Base-by-base conservation (phyloP, 441 rosid genomes). In the Lagerstroemia fauriei region DNA sequence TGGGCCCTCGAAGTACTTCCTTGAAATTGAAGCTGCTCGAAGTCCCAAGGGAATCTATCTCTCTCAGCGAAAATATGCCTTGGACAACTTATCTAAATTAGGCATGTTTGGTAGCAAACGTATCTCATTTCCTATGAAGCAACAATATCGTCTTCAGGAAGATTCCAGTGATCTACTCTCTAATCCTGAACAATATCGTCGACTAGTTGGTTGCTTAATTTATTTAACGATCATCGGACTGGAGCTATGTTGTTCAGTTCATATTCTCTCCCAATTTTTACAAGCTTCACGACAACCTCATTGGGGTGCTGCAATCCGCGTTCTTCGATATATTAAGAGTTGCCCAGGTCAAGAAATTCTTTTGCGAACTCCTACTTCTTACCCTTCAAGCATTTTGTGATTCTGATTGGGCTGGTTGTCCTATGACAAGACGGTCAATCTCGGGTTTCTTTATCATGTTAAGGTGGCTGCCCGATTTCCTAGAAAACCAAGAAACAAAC, bases 401-500 rank as follows among this genome's bases (percentile, higher is more conserved):
- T 48, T 57, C 73, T 0, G 78, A 73, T 57, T 81, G 29, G 57
- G 61, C 59, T 9, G n/a, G 78, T 41, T 80, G 51, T 57, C 83
- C 75, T 3, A 25, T 25, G 59, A 69, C 81, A 24, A 3, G 73
- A 11, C n/a, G 73, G 9, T 82, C 84, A 38, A 17, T 77, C 24
- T 65, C 56, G 7, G 44, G 61, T 18, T 82, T 9, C 17, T 82
- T 50, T 56, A 31, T 82, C 20, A 16, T 47, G 0, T 77, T n/a
- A n/a, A 7, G 75, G 73, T 2, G 46, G 53, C 25, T 78, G 63
- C 13, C 65, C 50, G 2, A 31, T 78, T 20, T 70, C 82, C 3
- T 83, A n/a, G 85, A 78, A 78, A n/a, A 83, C 73, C 0, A 83
- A 78, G 59, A 83, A 83, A 25, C 78, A 71, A 22, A 16, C 11